Evolutionary conservation across 495 filamentous ascomycete genomes (phyloP), one percentile per base, ranked within the genome.

Genomic region (Aspergillus funiculosus): DNA sequence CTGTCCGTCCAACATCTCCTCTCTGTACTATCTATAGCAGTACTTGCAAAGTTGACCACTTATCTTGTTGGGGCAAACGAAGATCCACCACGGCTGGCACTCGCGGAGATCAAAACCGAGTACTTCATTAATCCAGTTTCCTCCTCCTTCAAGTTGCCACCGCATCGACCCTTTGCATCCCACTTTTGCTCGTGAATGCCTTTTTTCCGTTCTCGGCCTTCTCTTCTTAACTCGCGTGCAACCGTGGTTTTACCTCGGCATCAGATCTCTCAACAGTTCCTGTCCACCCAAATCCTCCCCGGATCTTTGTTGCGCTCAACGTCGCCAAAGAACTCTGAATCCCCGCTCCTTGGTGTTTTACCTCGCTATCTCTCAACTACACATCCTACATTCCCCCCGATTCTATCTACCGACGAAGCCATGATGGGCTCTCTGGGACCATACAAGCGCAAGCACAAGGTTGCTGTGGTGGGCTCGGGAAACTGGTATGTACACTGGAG

Each of bases 381-480:
- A 38, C 26, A 5, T 37, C 58, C 54, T 2, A 22, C 25, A 34
- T 32, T 35, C 11, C 47, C 49, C 35, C 51, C 42, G 11, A 13
- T 30, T 15, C 10, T 21, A 10, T 6, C 27, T 24, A 4, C 43
- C 14, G 38, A 37, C 4, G 4, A 32, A 26, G 21, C 29, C 34
- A 61, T 32, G 18, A 75, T 76, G 73, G 68, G 67, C 48, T 65
- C 67, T 35, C 53, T 75, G 22, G 59, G 53, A 26, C 57, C 65
- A 14, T 67, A 68, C 46, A 62, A 67, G 50, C 81, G 77, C 66
- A 92, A 87, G 67, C 94, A 96, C 77, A 95, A 89, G 75, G 86
- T 99, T 52, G 85, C 87, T 15, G 81, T 99, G 22, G 79, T 99
- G 21, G 94, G 94, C 30, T 95, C 89, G 39, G 94, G 94, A 49